Conservation (phyloP, 2,329 filamentous ascomycete genomes). For the Colletotrichum tropicicola region DNA sequence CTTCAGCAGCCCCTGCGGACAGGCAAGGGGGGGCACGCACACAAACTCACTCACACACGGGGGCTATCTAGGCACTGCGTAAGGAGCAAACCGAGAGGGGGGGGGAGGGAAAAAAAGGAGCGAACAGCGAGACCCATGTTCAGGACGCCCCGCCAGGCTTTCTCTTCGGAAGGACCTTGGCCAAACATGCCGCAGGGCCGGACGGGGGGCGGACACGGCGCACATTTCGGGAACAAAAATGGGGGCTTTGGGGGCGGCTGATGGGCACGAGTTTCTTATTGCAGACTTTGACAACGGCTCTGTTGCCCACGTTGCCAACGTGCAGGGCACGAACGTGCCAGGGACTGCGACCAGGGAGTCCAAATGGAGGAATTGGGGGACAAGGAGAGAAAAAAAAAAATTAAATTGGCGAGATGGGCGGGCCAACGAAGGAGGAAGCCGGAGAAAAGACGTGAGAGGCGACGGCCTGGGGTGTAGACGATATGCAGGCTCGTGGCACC, state of each 20-base stretch:
- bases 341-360: not conserved
- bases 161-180: not conserved
- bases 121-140: not conserved
- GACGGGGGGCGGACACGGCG: constrained; percentile 12
- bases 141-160: not conserved
- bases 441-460: not conserved
- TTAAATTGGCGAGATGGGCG: not conserved
- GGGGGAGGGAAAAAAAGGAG: not conserved
- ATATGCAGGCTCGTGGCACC: not conserved
- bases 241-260: constrained; percentile 8
- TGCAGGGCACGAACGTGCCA: not conserved
- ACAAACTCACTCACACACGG: too few species aligned
- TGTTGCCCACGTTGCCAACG: constrained; percentile 19
- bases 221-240: constrained; percentile 15
- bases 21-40: too few species aligned
- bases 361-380: not conserved
- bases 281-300: constrained; percentile 12
- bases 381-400: not conserved
- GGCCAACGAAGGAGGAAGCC: not conserved
- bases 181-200: constrained; percentile 8
- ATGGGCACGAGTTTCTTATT: constrained; percentile 8
- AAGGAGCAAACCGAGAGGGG: not conserved
- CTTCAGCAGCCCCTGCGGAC: not conserved
- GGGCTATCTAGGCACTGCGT: not conserved
- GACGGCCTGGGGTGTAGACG: too few species aligned